Percentiles rank a stretch among this genome's conserved stretches.
These are phyloP conservation scores for Erythrobasidium hasegawianum DNA, from an alignment of 1,284 basidiomycete species.

Conservation along the genomic window DNA sequence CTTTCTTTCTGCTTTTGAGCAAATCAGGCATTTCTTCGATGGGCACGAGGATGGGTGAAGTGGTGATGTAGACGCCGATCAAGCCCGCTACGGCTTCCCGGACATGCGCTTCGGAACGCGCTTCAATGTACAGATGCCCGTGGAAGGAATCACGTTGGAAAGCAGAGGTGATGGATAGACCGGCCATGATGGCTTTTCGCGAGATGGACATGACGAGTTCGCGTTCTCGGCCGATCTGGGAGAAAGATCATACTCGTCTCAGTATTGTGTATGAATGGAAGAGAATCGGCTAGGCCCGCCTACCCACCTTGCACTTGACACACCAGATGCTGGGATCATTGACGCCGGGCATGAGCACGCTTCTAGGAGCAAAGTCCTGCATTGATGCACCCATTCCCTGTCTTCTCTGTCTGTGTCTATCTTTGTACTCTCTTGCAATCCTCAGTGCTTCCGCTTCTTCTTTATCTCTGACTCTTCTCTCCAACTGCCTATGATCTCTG, in stretches of 20 bases:
- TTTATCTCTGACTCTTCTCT: conserved; percentile 68
- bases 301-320: conserved; percentile 80
- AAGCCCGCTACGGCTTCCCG: conserved; percentile 80
- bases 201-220: conserved; percentile 92
- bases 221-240: conserved; percentile 79
- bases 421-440: conserved; percentile 77
- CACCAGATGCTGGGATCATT: conserved; percentile 96
- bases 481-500: conserved; percentile 67
- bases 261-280: conserved; percentile 7
- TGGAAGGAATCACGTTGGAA: conserved; percentile 94
- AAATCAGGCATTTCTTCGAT: conserved; percentile 98
- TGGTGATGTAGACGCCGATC: conserved; percentile 78
- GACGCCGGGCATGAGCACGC: conserved; percentile 93
- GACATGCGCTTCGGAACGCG: conserved; percentile 80
- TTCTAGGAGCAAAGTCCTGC: conserved; percentile 82
- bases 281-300: not conserved
- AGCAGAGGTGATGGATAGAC: conserved; percentile 80
- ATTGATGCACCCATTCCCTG: conserved; percentile 62
- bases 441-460: conserved; percentile 80
- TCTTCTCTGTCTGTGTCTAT: conserved; percentile 66
- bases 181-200: conserved; percentile 79
- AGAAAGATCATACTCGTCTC: not conserved
- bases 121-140: conserved; percentile 95
- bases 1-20: conserved; percentile 92
- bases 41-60: conserved; percentile 66